Base-by-base conservation (phyloP, 345 rosid species). In the Moringa oleifera region DNA sequence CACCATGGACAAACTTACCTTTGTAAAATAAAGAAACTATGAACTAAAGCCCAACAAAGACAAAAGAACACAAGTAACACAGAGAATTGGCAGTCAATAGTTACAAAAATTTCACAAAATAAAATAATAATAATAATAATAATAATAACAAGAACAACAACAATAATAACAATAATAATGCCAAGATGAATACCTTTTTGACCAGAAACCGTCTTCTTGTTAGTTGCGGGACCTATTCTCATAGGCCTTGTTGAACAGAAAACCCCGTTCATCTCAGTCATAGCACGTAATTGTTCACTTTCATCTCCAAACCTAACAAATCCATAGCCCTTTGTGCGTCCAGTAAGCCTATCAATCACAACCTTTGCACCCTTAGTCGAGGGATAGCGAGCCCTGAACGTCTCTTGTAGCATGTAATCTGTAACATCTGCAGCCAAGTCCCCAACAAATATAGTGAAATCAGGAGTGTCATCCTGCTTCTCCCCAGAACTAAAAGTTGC, bases 381-480 rank as follows among this genome's bases (percentile, higher is more conserved):
- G 19, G 90, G 78, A 78, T 71, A 93, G 58, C 76, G 82, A 3
- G 73, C 81, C 68, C 83, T 83, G 59, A 90, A 93, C 17, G 87
- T 93, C 81, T 90, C 96, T 69, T 90, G 96, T 16, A 93, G 81
- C 71, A 77, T 72, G 66, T 88, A 88, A 61, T 93, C 97, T 0
- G 96, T 85, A 67, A 93, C 98, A 74, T 93, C 98, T 63, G 98
- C 85, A 21, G 97, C 97, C 68, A 93, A 71, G 64, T 93, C 98
- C 62, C 98, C 98, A 10, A 93, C 96, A 65, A 93, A 93, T 64
- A 93, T 80, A 2, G 96, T 84, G 68, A 64, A 71, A 18, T 90
- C 97, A 18, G 90, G 89, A 33, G 86, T 64, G 57, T 92, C 96
- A 19, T 87, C 96, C 0, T 88, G 90, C 71, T 77, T 89, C 61